Evolutionary conservation across 2,329 filamentous ascomycete genomes (phyloP).

Genomic region (Magnaporthiopsis incrustans): DNA sequence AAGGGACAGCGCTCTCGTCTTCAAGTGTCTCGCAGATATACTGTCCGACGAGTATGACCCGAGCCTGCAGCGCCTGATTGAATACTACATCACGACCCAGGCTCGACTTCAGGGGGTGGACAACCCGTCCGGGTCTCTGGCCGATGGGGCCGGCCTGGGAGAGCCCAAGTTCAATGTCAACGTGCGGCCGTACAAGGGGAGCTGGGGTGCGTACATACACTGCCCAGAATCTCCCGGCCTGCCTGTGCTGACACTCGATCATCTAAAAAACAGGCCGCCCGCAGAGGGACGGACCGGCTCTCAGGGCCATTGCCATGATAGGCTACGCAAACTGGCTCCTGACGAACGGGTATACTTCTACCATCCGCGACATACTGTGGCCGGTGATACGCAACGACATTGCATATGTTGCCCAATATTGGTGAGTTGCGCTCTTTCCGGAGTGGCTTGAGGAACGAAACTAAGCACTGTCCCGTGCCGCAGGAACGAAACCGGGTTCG

Average conservation of each 20-base stretch:
- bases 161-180: conserved; percentile 70
- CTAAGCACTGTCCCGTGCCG: conserved; percentile 4
- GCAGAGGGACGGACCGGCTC: conserved; percentile 70
- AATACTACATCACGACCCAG: conserved; percentile 62
- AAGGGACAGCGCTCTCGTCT: conserved; percentile 61
- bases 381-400: conserved; percentile 71
- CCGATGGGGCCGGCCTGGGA: conserved; percentile 48
- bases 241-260: no score
- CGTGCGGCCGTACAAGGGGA: conserved; percentile 52
- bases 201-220: conserved; percentile 45
- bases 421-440: conserved; percentile 29
- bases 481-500: conserved; percentile 55
- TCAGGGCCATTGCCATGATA: conserved; percentile 66
- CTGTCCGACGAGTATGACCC: conserved; percentile 52
- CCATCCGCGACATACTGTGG: conserved; percentile 54
- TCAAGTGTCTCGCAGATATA: conserved; percentile 61
- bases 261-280: conserved; percentile 48
- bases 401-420: conserved; percentile 66
- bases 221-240: not conserved
- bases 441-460: not conserved
- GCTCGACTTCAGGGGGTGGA: conserved; percentile 57
- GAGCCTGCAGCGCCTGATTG: conserved; percentile 50
- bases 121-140: conserved; percentile 58
- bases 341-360: conserved; percentile 52
- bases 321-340: conserved; percentile 67